Conservation (phyloP, 2,329 filamentous ascomycete genomes). For the Rhynchosporium graminicola region DNA sequence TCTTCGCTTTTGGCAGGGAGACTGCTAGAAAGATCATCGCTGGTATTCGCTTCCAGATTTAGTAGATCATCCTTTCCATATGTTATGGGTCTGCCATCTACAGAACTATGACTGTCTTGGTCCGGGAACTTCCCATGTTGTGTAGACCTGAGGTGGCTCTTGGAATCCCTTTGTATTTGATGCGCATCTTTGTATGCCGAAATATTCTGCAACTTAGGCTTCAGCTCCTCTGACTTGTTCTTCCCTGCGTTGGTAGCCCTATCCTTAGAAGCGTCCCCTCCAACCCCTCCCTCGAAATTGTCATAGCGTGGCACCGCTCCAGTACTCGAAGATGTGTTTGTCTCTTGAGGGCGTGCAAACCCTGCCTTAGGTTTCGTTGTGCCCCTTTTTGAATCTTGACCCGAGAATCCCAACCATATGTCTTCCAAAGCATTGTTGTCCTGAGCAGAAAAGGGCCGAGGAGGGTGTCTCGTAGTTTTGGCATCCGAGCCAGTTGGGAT, state of each 20-base stretch:
- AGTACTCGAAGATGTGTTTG: slow-evolving; percentile 27
- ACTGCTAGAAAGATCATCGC: slow-evolving; percentile 14
- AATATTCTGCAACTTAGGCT: neutral
- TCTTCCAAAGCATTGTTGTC: slow-evolving; percentile 81
- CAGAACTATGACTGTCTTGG: neutral
- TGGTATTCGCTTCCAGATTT: neutral
- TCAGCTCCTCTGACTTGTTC: neutral
- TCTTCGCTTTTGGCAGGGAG: slow-evolving; percentile 23
- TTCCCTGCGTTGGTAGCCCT: neutral
- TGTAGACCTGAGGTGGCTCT: slow-evolving; percentile 9
- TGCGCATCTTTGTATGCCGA: neutral
- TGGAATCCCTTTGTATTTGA: neutral
- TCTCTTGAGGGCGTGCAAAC: neutral
- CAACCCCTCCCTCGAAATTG: slow-evolving; percentile 13
- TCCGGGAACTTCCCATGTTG: slow-evolving; percentile 8
- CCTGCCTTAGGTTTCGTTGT: slow-evolving; percentile 43
- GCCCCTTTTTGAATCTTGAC: slow-evolving; percentile 49
- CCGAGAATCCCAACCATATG: slow-evolving; percentile 68
- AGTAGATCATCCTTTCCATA: slow-evolving; percentile 2
- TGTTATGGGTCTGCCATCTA: neutral
- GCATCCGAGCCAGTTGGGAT: slow-evolving; percentile 53
- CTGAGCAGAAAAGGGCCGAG: slow-evolving; percentile 74
- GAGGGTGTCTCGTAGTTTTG: slow-evolving; percentile 57
- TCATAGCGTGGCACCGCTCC: slow-evolving; percentile 1
- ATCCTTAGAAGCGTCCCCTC: slow-evolving; percentile 14